Percentiles rank a stretch among this genome's conserved stretches.
Evolutionary conservation across 139 green algal species (phyloP).

Genomic region (Eudorina sp.): DNA sequence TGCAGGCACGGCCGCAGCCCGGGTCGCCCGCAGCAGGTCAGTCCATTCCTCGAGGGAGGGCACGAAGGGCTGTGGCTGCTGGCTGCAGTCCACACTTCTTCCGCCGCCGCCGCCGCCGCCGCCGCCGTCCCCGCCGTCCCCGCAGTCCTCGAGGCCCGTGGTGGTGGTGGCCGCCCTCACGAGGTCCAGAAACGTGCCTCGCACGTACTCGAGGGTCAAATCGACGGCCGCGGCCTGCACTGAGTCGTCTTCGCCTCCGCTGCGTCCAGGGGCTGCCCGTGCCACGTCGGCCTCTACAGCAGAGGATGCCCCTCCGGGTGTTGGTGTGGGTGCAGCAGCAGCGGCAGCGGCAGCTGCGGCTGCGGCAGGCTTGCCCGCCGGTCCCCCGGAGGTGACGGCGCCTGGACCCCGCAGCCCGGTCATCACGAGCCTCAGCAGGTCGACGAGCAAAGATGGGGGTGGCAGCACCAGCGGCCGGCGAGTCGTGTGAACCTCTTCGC

Average conservation of each 20-base stretch:
- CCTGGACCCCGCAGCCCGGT: too few species aligned
- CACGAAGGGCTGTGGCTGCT: not conserved
- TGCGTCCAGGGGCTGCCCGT: not conserved
- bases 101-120: too few species aligned
- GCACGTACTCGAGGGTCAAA: not conserved
- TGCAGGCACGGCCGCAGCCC: too few species aligned
- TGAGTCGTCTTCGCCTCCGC: not conserved
- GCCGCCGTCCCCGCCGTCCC: not conserved
- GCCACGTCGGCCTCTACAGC: not conserved
- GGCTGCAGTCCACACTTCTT: too few species aligned
- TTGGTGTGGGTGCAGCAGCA: not conserved
- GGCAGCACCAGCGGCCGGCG: too few species aligned
- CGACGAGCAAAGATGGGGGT: not conserved
- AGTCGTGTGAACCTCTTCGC: too few species aligned
- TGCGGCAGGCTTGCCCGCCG: too few species aligned
- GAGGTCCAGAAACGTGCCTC: not conserved
- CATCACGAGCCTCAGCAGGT: slow-evolving; percentile 15
- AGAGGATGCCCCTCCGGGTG: not conserved
- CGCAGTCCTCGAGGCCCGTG: not conserved
- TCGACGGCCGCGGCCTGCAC: not conserved
- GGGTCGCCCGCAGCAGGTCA: not conserved
- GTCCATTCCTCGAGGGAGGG: not conserved
- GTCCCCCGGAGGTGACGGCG: too few species aligned
- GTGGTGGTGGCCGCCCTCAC: not conserved
- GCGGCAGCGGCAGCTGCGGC: not conserved